A percentile compares a stretch with the other conserved stretches of the same genome.
Conservation (phyloP, 495 filamentous ascomycete species). For the Astrothelium macrocarpum region DNA sequence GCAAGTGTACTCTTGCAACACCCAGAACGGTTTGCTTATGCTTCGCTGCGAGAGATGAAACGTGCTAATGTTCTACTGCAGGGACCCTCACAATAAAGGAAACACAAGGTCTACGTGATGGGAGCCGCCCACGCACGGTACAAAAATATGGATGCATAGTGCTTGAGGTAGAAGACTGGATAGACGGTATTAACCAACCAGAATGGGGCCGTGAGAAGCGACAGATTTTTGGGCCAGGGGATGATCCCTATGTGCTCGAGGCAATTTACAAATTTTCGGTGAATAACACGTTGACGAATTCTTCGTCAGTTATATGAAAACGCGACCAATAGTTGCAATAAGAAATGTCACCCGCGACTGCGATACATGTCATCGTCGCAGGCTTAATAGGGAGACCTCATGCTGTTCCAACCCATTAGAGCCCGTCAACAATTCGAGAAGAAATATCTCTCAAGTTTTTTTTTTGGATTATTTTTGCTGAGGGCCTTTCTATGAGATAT, state of each 20-base stretch:
- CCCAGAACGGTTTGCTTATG: slow-evolving; percentile 45
- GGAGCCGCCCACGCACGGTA: slow-evolving; percentile 32
- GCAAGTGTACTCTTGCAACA: slow-evolving; percentile 68
- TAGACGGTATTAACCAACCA: slow-evolving; percentile 34
- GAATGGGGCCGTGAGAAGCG: slow-evolving; percentile 29
- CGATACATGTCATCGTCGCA: not conserved
- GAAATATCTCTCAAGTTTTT: no score
- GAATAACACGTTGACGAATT: slow-evolving; percentile 12
- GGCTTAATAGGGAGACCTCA: no score
- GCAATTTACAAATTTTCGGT: slow-evolving; percentile 29
- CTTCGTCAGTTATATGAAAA: not conserved
- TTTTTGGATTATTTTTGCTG: no score
- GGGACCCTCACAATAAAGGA: slow-evolving; percentile 31
- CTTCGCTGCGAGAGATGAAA: not conserved
- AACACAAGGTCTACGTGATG: slow-evolving; percentile 28
- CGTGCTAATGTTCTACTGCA: slow-evolving; percentile 6
- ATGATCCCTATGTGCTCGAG: slow-evolving; percentile 29
- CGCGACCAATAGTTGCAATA: not conserved
- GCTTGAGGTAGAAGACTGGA: slow-evolving; percentile 37
- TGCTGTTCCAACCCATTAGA: no score
- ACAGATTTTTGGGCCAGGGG: slow-evolving; percentile 30
- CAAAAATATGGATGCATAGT: slow-evolving; percentile 50
- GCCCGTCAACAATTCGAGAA: no score
- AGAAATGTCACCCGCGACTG: not conserved
- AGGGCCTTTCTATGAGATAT: no score